Base-by-base conservation (phyloP, 2,329 filamentous ascomycete species). In the Juglanconis oblonga region DNA sequence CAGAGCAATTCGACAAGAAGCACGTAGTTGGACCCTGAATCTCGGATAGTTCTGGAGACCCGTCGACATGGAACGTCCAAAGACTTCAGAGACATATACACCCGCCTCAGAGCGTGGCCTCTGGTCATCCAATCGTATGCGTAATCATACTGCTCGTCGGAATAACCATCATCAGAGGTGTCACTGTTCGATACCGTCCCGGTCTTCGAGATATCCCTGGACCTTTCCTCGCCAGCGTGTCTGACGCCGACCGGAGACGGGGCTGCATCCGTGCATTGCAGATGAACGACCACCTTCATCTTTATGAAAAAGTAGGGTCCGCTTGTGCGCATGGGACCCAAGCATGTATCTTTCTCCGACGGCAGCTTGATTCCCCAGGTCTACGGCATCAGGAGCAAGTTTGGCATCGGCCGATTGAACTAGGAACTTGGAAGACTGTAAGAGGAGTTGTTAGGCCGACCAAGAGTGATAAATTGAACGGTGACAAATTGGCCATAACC, bases 251-350 rank as follows among this genome's bases (percentile, higher is more conserved):
- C 44, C 51, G 51, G 7, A 10, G 55, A 17, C 50, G 57, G 57
- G 49, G 51, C 51, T 55, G 44, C 57, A 14, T 17, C 33, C 4
- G 5, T 5, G 51, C 44, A 11, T 29, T 29, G 17, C 57, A 59
- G 51, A 59, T 59, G 51, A 35, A 36, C 51, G 44, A 55, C 51
- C 57, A 59, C 44, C 66, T 47, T 8, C 44, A 56, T 2, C 63
- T 72, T 14, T 71, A 73, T 59, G 62, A 68, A 13, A 13, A 66
- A 68, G 51, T 74, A 74, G 55, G 76, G 76, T 14, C 65, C 67
- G 0, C 67, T 77, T 1, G 76, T 78, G 10, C 72, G 76, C 10
- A 61, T 75, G 17, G 69, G 69, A 5, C 74, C 75, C 1, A 68
- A 73, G 36, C 73, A 77, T 51, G 67, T 78, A 9, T 72, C 72